Evolutionary conservation across 2,329 filamentous ascomycete species (phyloP), one percentile per base, ranked within the genome.

Genomic region (Colletotrichum filicis): DNA sequence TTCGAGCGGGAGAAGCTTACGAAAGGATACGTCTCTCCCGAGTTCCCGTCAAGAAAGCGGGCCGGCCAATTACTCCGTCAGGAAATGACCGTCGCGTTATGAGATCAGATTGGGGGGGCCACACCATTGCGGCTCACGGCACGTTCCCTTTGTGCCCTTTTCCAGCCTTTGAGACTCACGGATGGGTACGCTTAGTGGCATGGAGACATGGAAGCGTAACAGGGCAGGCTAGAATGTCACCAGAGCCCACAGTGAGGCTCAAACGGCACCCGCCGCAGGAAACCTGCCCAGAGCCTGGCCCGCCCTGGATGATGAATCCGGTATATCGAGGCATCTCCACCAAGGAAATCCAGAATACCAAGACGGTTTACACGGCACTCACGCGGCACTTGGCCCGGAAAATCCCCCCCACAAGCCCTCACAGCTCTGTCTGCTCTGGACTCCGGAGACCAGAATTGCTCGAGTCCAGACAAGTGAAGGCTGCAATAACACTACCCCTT

Each of bases 31-130:
- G 59, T 19, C 58, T 46, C 37, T 49, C 60, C 26, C 32, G 32
- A 12, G 32, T 11, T 7, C 32, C 32, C n/a, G 19, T n/a, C 26
- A 32, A 37, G 42, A n/a, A 52, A 32, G 46, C 12, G 37, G 59
- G 26, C 28, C 24, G n/a, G 5, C 9, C 9, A 49, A 11, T 55
- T 37, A 12, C 55, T 46, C 26, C 19, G 24, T 65, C 35, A 46
- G 66, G 46, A 60, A 57, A 66, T 73, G 70, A 70, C 66, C 35
- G 55, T 46, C 66, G 35, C 24, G 7, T 57, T 64, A 65, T 73
- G 66, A 70, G 66, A 73, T 73, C 70, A 70, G 56, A 52, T 49
- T 49, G 53, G 32, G 55, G 57, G n/a, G 35, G 1, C 1, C 28
- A 19, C 56, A 46, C 32, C 56, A 46, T 46, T 0, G 68, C 63